A percentile compares a stretch with the other conserved stretches of the same genome.
Evolutionary conservation across 2,329 filamentous ascomycete genomes (phyloP).

Genomic region (Canariomyces notabilis): DNA sequence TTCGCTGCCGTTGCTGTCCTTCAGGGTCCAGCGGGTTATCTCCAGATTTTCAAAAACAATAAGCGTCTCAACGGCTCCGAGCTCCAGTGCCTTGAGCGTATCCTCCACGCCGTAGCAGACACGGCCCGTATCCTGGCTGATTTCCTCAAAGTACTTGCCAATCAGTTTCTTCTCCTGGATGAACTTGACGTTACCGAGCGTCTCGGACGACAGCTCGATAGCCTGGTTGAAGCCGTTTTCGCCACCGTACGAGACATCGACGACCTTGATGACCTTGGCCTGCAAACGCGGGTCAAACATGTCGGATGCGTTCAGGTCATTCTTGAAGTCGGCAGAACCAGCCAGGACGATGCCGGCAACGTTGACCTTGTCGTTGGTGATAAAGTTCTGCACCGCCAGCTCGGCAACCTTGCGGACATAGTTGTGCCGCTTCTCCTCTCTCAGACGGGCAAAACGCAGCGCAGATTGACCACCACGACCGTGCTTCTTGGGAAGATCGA

Average conservation of each 20-base stretch:
- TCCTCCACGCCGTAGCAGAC: conserved; percentile 98
- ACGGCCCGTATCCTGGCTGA: conserved; percentile 93
- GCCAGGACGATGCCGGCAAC: conserved; percentile 92
- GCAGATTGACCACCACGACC: conserved; percentile 99
- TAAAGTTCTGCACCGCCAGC: conserved; percentile 97
- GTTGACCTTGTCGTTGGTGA: conserved; percentile 97
- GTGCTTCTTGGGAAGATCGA: conserved; percentile 99
- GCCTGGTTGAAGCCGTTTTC: conserved; percentile 99
- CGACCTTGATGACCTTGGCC: conserved; percentile 97
- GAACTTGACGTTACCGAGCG: conserved; percentile 98
- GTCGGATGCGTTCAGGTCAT: conserved; percentile 95
- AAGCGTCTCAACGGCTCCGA: conserved; percentile 87
- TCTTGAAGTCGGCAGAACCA: conserved; percentile 99
- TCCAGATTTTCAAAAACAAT: conserved; percentile 98
- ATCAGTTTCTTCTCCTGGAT: conserved; percentile 99
- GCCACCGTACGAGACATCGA: conserved; percentile 97
- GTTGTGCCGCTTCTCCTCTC: conserved; percentile 99
- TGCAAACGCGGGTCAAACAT: conserved; percentile 91
- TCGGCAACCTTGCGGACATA: conserved; percentile 99
- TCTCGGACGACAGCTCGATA: conserved; percentile 92
- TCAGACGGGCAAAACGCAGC: conserved; percentile 96
- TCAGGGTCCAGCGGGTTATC: conserved; percentile 85
- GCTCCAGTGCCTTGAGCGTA: conserved; percentile 91
- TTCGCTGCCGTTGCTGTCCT: conserved; percentile 68
- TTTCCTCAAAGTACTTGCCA: conserved; percentile 98